These are phyloP conservation scores for Zoysia pacifica DNA, from an alignment of 176 grass and related monocot genomes.

Conservation along the genomic window DNA sequence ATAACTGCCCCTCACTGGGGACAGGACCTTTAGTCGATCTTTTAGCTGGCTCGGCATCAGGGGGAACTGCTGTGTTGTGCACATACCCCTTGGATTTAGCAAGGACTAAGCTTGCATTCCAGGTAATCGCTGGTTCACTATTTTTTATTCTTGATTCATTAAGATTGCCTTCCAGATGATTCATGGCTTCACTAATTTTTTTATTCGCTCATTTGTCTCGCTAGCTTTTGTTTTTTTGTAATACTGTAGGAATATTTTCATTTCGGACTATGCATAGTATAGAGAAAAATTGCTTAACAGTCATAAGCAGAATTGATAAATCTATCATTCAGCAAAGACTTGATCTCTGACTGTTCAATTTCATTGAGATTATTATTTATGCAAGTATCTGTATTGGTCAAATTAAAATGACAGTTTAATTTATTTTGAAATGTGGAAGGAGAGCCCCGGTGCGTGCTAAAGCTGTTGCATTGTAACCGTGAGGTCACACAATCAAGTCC, in stretches of 20 bases:
- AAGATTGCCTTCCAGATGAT: no score
- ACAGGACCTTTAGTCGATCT: constrained; percentile 85
- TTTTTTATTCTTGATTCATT: not conserved
- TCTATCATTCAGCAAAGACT: not conserved
- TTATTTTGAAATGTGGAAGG: no score
- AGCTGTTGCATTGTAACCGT: no score
- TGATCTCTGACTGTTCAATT: not conserved
- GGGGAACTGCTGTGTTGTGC: constrained; percentile 90
- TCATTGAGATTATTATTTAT: not conserved
- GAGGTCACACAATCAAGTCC: no score
- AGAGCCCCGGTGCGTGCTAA: no score
- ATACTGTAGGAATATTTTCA: not conserved
- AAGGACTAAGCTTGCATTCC: constrained; percentile 92
- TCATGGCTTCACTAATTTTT: no score
- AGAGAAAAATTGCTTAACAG: not conserved
- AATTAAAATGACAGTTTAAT: not conserved
- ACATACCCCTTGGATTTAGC: constrained; percentile 96
- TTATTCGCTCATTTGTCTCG: not conserved
- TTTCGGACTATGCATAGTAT: not conserved
- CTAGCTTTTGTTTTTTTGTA: constrained; percentile 15
- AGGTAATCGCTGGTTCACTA: constrained; percentile 51
- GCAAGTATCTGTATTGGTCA: not conserved
- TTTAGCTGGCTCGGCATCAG: constrained; percentile 86
- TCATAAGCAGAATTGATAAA: not conserved
- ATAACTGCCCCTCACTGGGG: constrained; percentile 75